Conservation (phyloP, 1,139 yeast species). For the Yamadazyma triangularis region DNA sequence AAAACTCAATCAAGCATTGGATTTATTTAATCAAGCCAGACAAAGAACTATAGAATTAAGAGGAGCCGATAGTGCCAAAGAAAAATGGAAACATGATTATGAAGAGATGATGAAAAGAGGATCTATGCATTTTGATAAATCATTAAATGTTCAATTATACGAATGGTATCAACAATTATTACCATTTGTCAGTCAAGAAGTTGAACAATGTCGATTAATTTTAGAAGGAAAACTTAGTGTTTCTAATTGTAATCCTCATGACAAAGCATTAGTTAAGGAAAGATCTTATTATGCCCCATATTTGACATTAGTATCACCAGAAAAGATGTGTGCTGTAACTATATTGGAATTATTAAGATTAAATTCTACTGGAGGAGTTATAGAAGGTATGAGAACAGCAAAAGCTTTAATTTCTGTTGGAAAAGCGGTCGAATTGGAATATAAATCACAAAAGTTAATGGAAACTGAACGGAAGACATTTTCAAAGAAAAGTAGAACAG, state of each 20-base stretch:
- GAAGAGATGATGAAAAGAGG: constrained; percentile 68
- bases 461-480: constrained; percentile 53
- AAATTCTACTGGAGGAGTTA: constrained; percentile 69
- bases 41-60: constrained; percentile 72
- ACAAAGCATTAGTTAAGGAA: constrained; percentile 37
- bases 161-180: constrained; percentile 70
- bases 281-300: constrained; percentile 77
- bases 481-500: constrained; percentile 26
- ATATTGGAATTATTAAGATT: constrained; percentile 76
- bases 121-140: constrained; percentile 50
- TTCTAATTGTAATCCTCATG: constrained; percentile 20
- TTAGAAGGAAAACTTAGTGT: constrained; percentile 17
- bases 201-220: constrained; percentile 42
- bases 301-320: constrained; percentile 64
- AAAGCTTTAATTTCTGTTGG: constrained; percentile 81
- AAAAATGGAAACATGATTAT: constrained; percentile 82
- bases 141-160: constrained; percentile 71
- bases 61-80: constrained; percentile 81
- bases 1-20: constrained; percentile 61
- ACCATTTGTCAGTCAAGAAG: constrained; percentile 65
- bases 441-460: constrained; percentile 61
- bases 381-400: constrained; percentile 85
- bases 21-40: constrained; percentile 66
- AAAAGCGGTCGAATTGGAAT: constrained; percentile 79
- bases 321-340: constrained; percentile 78